Evolutionary conservation across 78 protist genomes (phyloP).

Genomic region (Pelomyxa schiedti): DNA sequence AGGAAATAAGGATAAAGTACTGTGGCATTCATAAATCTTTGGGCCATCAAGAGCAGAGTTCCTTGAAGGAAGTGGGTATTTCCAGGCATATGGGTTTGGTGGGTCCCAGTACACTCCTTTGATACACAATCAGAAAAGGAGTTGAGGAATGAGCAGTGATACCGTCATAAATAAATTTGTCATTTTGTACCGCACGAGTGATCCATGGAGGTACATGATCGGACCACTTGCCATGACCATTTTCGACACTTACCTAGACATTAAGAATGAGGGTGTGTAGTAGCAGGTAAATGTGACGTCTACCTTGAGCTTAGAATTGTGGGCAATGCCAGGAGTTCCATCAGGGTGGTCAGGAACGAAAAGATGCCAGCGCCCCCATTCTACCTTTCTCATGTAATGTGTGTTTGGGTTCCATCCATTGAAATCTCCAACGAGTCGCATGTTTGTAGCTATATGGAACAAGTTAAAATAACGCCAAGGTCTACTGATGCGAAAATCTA

Average conservation of each 20-base stretch:
- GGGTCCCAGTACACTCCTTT: conserved; percentile 75
- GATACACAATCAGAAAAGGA: too few species aligned
- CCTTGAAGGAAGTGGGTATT: neutral
- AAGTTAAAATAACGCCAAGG: too few species aligned
- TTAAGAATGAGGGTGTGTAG: too few species aligned
- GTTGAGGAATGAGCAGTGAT: conserved; percentile 29
- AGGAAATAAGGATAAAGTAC: neutral
- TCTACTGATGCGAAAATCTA: too few species aligned
- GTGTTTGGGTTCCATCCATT: neutral
- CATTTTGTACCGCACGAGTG: neutral
- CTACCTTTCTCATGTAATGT: neutral
- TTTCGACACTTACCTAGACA: neutral
- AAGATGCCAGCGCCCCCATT: neutral
- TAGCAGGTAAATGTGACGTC: neutral
- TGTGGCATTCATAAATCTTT: neutral
- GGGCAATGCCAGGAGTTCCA: neutral
- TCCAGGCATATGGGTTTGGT: conserved; percentile 11
- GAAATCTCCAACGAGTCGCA: neutral
- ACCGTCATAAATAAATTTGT: neutral
- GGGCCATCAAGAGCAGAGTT: neutral
- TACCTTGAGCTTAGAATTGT: neutral
- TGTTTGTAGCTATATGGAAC: neutral
- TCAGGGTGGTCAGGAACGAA: neutral
- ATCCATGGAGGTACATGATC: neutral
- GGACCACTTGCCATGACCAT: neutral